Percentiles rank a stretch among this genome's conserved stretches.
phyloP scores from a whole-genome alignment of 176 grass and related monocot genomes.

The Carex kokanica region DNA sequence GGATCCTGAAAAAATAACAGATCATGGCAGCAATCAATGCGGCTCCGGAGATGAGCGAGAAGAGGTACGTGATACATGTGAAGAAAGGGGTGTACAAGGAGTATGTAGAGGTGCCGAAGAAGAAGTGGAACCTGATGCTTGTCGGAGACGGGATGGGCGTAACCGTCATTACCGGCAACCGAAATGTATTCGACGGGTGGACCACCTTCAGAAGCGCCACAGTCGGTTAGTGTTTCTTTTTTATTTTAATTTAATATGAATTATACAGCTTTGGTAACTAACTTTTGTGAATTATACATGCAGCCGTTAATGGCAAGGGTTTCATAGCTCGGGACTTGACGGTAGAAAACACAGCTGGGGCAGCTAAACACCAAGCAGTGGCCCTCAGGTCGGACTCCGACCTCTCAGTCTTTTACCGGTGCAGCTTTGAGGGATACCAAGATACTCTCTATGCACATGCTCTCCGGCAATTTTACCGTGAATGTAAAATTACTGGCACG shows the following conservation, averaged over 20 bases:
- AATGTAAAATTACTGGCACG: slow-evolving; percentile 55
- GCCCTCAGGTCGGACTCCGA: slow-evolving; percentile 73
- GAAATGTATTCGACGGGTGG: slow-evolving; percentile 56
- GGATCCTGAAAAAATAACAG: not conserved
- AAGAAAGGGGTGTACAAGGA: slow-evolving; percentile 72
- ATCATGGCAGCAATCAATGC: slow-evolving; percentile 45
- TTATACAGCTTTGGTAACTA: not conserved
- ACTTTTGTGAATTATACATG: not conserved
- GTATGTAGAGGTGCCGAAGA: slow-evolving; percentile 74
- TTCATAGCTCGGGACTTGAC: slow-evolving; percentile 82
- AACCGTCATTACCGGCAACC: slow-evolving; percentile 61
- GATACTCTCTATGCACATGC: slow-evolving; percentile 96
- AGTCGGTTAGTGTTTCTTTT: slow-evolving; percentile 39
- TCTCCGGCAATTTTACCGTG: slow-evolving; percentile 83
- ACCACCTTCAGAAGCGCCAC: slow-evolving; percentile 71
- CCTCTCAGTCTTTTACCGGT: slow-evolving; percentile 76
- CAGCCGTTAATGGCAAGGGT: slow-evolving; percentile 45
- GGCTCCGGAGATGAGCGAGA: slow-evolving; percentile 41
- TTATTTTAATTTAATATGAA: not conserved
- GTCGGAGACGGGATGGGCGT: slow-evolving; percentile 67
- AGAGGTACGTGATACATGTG: slow-evolving; percentile 65
- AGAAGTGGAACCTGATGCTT: slow-evolving; percentile 76
- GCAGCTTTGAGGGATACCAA: slow-evolving; percentile 72
- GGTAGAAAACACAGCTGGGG: slow-evolving; percentile 72
- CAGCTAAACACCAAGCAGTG: slow-evolving; percentile 68